These are phyloP conservation scores for Beauveria brongniartii DNA, from an alignment of 2,329 filamentous ascomycete species.

Conservation along the genomic window DNA sequence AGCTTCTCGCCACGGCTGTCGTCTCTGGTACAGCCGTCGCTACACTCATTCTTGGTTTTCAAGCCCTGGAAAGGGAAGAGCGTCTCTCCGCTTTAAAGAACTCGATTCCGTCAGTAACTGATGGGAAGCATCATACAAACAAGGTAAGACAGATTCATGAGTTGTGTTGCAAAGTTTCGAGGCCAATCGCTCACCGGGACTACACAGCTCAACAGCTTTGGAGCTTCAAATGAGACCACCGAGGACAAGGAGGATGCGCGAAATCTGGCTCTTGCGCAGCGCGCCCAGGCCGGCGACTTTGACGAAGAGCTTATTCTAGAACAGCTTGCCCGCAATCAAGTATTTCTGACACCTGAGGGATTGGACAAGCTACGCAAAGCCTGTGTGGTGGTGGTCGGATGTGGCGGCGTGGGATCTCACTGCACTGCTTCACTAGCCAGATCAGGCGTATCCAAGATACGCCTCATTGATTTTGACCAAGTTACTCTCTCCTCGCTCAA, in stretches of 20 bases:
- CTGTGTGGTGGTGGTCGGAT: constrained; percentile 85
- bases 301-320: constrained; percentile 82
- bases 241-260: constrained; percentile 54
- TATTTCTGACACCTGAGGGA: constrained; percentile 79
- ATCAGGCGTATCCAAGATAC: constrained; percentile 79
- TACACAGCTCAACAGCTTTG: constrained; percentile 52
- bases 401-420: constrained; percentile 92
- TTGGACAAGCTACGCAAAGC: constrained; percentile 70
- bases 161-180: too few relatives aligned
- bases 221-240: constrained; percentile 39
- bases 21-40: constrained; percentile 54
- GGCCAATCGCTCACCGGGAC: constrained; percentile 16
- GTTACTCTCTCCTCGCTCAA: constrained; percentile 92
- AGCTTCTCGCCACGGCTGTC: constrained; percentile 64
- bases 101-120: constrained; percentile 40
- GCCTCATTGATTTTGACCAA: constrained; percentile 95
- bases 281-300: constrained; percentile 56
- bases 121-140: constrained; percentile 16
- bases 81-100: constrained; percentile 49
- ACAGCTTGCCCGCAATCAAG: constrained; percentile 85
- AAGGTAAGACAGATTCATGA: constrained; percentile 13
- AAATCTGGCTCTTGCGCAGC: constrained; percentile 48
- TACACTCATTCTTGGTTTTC: constrained; percentile 53
- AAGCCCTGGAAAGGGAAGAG: constrained; percentile 48
- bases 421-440: constrained; percentile 77